Evolutionary conservation across 2,329 filamentous ascomycete genomes (phyloP), one percentile per base, ranked within the genome.

Genomic region (Pyrenochaeta sp.): DNA sequence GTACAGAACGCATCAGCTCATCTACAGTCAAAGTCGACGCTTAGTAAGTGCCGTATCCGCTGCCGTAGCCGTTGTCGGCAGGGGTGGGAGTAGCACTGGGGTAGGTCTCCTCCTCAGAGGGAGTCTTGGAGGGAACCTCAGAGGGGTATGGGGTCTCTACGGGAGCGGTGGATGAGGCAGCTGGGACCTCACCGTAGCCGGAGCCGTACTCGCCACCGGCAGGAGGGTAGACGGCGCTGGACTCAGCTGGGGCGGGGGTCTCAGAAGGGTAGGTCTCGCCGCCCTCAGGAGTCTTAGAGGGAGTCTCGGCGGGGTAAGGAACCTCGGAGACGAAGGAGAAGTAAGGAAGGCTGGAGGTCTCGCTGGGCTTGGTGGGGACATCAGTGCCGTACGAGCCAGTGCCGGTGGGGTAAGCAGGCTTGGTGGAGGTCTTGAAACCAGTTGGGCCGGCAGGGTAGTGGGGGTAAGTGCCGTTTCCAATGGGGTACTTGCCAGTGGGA

Each of bases 371-470:
- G 32, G 57, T 45, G 42, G 60, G 53, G 24, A 58, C 53, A 37
- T 56, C 44, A 47, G 50, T 43, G 4, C 19, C 27, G 34, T 56
- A 54, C 32, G 50, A 59, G 40, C 64, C 66, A 40, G 67, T 64
- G 19, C 64, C 65, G 30, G 57, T 55, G 46, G 69, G 63, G 58
- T 58, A 54, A 30, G 53, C 43, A 40, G 71, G 68, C 62, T 67
- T 70, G 58, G 71, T 73, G 42, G 64, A 62, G 54, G 72, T 74
- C 62, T 71, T 55, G 72, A 74, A 74, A 43, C 72, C 72, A 64
- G 71, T 69, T 34, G 70, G 65, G 55, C 70, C 69, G 46, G 52
- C 60, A 28, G 70, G 62, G 66, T 66, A 61, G 42, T 68, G 72
- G 61, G 70, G 61, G 66, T 65, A 60, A 40, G 69, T 74, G 61